Evolutionary conservation across 306 rosid genomes (phyloP).

Genomic region (Lathyrus tuberosus): DNA sequence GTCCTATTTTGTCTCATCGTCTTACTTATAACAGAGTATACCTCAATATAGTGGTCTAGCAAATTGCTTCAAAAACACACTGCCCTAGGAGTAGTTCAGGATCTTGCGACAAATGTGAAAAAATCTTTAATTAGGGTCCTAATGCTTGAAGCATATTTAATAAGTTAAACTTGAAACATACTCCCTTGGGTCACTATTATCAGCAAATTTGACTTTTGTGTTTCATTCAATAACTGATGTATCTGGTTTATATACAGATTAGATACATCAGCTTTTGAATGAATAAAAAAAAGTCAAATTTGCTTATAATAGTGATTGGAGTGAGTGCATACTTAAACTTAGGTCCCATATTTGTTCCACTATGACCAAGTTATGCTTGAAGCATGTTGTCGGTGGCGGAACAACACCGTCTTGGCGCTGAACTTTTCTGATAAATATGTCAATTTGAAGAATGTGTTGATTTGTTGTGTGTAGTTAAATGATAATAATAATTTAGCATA

Average conservation of each 20-base stretch:
- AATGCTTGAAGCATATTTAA: background rate
- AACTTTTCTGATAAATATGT: background rate
- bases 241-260: no score
- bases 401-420: background rate
- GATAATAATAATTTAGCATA: background rate
- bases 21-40: background rate
- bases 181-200: no score
- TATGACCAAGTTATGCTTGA: background rate
- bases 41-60: background rate
- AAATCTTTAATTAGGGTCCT: background rate
- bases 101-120: background rate
- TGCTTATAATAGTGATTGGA: no score
- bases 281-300: no score
- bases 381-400: background rate
- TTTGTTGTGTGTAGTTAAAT: background rate
- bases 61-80: background rate
- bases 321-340: background rate
- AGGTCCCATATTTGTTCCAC: background rate
- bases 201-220: no score
- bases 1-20: background rate
- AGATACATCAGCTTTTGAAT: no score
- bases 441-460: slow-evolving; percentile 16
- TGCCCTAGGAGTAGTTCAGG: background rate
- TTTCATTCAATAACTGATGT: no score
- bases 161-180: slow-evolving; percentile 1